Evolutionary conservation across 371 early-diverging fungal genomes (phyloP), one percentile per base, ranked within the genome.

Genomic region (Rhizopus delemar): DNA sequence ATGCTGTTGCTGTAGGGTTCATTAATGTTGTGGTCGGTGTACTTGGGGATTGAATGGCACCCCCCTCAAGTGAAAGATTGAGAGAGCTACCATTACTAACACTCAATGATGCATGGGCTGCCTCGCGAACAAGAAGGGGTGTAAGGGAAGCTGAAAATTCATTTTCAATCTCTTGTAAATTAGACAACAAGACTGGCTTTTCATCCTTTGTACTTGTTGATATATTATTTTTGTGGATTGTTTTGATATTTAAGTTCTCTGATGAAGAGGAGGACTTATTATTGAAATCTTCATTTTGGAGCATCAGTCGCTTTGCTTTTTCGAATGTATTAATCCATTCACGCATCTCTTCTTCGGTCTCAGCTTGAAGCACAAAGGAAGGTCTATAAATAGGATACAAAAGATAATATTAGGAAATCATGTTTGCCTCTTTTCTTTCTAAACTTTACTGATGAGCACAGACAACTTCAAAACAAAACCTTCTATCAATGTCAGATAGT

Each of bases 381-480:
- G 69, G 48, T 29, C 48, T 48, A 29, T n/a, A 48, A 9, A 28
- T 8, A 48, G 22, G 22, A 22, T 22, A 22, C 22, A 22, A 22
- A 22, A 22, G 22, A 22, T 22, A 22, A 22, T 2, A 22, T 22
- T 22, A 29, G 28, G 1, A 60, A 48, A 29, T 29, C 8, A 43
- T 4, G 28, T n/a, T 1, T 22, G 8, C 2, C 8, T 9, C 11
- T 29, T 29, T 28, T 22, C 29, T 29, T 29, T 9, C 7, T n/a
- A n/a, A 8, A 8, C 16, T 50, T 48, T 63, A 48, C 22, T 53
- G 32, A 31, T 41, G 38, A 11, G 52, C 29, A 12, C 31, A 39
- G 6, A 34, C 70, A 8, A 88, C 72, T 41, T 88, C 87, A 63
- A 89, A 89, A 49, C 83, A 83, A 60, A 84, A 86, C n/a, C 87